Conservation (phyloP, 2,329 filamentous ascomycete species). For the Akanthomyces lecanii region DNA sequence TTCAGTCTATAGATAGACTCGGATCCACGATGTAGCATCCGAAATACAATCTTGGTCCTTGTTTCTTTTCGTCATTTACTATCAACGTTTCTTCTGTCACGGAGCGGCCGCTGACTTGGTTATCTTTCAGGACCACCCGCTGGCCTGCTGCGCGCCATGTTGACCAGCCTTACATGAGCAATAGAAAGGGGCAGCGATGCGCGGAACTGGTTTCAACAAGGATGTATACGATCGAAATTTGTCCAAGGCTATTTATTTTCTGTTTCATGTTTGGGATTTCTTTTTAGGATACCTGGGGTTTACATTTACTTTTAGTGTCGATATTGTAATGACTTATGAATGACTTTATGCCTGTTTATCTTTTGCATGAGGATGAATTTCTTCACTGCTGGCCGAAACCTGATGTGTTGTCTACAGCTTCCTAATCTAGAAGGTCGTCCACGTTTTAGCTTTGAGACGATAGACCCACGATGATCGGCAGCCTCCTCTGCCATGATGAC, state of each 20-base stretch:
- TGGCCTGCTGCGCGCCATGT: slow-evolving; percentile 62
- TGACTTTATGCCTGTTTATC: background rate
- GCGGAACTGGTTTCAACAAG: background rate
- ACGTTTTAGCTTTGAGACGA: background rate
- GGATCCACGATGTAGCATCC: slow-evolving; percentile 20
- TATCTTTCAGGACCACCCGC: slow-evolving; percentile 55
- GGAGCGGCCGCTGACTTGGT: slow-evolving; percentile 30
- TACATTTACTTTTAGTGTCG: background rate
- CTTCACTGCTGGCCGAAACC: background rate
- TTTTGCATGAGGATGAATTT: background rate
- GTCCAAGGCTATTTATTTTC: background rate
- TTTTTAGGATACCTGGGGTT: slow-evolving; percentile 9
- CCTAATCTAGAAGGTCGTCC: slow-evolving; percentile 2
- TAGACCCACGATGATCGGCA: background rate
- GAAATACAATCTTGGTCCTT: background rate
- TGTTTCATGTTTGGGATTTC: background rate
- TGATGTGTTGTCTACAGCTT: background rate
- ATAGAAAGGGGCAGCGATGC: background rate
- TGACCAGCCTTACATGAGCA: slow-evolving; percentile 62
- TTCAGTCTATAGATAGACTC: slow-evolving; percentile 58
- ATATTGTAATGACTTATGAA: slow-evolving; percentile 13
- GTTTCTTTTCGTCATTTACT: slow-evolving; percentile 20
- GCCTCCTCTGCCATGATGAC: background rate
- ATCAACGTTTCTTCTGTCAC: slow-evolving; percentile 14
- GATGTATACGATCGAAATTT: background rate